phyloP scores from a whole-genome alignment of 176 grass and related monocot species.

The Cymbopogon citratus region DNA sequence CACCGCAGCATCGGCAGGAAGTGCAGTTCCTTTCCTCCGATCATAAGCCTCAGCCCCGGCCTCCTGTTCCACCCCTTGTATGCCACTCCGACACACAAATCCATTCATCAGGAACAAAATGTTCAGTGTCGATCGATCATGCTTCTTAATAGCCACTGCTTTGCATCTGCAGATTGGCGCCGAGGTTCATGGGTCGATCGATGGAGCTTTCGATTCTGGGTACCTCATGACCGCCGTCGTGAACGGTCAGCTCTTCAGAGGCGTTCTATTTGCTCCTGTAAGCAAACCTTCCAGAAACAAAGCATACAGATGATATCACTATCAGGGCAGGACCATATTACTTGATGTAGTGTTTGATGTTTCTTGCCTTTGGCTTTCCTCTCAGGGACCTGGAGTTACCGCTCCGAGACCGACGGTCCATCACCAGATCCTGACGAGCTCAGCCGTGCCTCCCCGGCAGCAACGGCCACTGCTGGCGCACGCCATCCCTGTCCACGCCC shows the following conservation, averaged over 20 bases:
- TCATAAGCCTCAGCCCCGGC: constrained; percentile 40
- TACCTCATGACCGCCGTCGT: constrained; percentile 87
- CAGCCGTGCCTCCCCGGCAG: constrained; percentile 51
- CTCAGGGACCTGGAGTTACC: constrained; percentile 57
- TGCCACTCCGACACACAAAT: not conserved
- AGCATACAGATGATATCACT: not conserved
- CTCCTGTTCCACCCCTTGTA: constrained; percentile 49
- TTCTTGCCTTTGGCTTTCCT: not conserved
- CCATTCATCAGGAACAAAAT: not conserved
- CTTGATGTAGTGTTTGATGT: not conserved
- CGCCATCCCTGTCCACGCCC: constrained; percentile 48
- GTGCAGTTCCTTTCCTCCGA: constrained; percentile 54
- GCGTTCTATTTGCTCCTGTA: constrained; percentile 90
- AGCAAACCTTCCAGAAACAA: constrained; percentile 22
- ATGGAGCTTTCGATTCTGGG: constrained; percentile 91
- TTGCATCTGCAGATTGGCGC: constrained; percentile 63
- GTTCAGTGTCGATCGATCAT: not conserved
- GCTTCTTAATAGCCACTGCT: not conserved
- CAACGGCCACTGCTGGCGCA: constrained; percentile 42
- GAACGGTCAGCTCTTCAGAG: constrained; percentile 88
- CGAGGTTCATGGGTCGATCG: constrained; percentile 69
- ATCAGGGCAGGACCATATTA: no score
- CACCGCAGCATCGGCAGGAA: constrained; percentile 49
- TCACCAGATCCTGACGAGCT: constrained; percentile 53
- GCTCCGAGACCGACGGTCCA: constrained; percentile 50